These are phyloP conservation scores for Chlamydomonas reinhardtii DNA, from an alignment of 163 green algal species.

Conservation along the genomic window DNA sequence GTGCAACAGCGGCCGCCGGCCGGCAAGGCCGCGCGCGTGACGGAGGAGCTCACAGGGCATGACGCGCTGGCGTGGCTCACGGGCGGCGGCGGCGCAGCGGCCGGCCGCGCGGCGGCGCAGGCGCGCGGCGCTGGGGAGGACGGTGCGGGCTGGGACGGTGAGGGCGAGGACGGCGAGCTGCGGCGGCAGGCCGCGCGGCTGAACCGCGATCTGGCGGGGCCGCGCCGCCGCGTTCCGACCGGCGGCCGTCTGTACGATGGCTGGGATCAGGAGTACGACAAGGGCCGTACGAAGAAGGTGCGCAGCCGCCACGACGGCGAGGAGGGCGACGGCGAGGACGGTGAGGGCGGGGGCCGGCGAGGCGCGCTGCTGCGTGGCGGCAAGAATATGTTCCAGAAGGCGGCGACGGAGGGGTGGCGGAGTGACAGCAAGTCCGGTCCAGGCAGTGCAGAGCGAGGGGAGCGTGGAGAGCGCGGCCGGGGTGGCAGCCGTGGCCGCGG, in stretches of 20 bases:
- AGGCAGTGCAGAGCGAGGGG: not conserved
- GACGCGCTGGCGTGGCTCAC: slow-evolving; percentile 14
- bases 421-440: slow-evolving; percentile 19
- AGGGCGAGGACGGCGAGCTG: not conserved
- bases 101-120: not conserved
- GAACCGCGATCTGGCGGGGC: not conserved
- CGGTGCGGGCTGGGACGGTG: slow-evolving; percentile 37
- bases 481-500: not conserved
- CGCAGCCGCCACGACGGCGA: slow-evolving; percentile 45
- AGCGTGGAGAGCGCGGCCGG: no score
- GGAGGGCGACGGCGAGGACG: slow-evolving; percentile 24
- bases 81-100: not conserved
- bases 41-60: not conserved
- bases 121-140: not conserved
- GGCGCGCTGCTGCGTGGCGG: slow-evolving; percentile 10
- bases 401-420: slow-evolving; percentile 40
- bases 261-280: slow-evolving; percentile 92
- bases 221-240: not conserved
- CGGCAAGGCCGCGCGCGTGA: not conserved
- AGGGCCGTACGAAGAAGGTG: slow-evolving; percentile 88
- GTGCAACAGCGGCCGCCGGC: not conserved
- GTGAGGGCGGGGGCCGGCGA: slow-evolving; percentile 20
- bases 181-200: slow-evolving; percentile 3
- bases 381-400: slow-evolving; percentile 60
- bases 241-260: slow-evolving; percentile 64